Percentiles rank a stretch among this genome's conserved stretches.
These are phyloP conservation scores for Quercus engelmannii DNA, from an alignment of 306 rosid species.

Conservation along the genomic window DNA sequence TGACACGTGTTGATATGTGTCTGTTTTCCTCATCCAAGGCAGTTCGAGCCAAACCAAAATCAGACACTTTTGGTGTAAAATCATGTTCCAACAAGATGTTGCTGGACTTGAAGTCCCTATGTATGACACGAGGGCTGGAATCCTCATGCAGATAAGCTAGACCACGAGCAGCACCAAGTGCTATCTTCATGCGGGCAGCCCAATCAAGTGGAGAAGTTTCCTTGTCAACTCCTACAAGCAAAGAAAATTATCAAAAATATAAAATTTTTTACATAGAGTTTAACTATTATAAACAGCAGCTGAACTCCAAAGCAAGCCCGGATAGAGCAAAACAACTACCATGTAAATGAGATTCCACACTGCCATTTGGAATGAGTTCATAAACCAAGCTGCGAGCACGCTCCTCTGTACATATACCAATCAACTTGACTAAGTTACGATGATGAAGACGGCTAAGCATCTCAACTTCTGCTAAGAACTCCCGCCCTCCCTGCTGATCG, in stretches of 20 bases:
- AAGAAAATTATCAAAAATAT: constrained; percentile 10
- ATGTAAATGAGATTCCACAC: constrained; percentile 96
- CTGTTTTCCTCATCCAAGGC: constrained; percentile 79
- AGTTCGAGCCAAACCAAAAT: constrained; percentile 92
- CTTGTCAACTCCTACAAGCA: constrained; percentile 66
- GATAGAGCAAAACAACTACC: constrained; percentile 41
- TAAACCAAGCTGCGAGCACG: constrained; percentile 79
- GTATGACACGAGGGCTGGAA: constrained; percentile 96
- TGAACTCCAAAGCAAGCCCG: constrained; percentile 1
- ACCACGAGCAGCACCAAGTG: constrained; percentile 96
- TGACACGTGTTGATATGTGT: constrained; percentile 92
- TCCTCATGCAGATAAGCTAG: constrained; percentile 94
- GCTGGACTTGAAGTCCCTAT: constrained; percentile 93
- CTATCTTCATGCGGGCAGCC: constrained; percentile 82
- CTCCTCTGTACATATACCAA: constrained; percentile 82
- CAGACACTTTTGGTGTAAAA: constrained; percentile 93
- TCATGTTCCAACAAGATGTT: constrained; percentile 89
- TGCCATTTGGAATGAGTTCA: constrained; percentile 94
- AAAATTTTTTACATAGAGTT: constrained; percentile 13
- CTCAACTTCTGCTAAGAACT: constrained; percentile 95
- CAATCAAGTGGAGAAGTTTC: constrained; percentile 69
- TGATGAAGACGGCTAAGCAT: constrained; percentile 99
- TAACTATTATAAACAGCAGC: neutral
- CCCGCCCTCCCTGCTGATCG: constrained; percentile 96
- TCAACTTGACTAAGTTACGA: constrained; percentile 89